phyloP scores from a whole-genome alignment of 352 stramenopile species.

The Blastocystis sp. region DNA sequence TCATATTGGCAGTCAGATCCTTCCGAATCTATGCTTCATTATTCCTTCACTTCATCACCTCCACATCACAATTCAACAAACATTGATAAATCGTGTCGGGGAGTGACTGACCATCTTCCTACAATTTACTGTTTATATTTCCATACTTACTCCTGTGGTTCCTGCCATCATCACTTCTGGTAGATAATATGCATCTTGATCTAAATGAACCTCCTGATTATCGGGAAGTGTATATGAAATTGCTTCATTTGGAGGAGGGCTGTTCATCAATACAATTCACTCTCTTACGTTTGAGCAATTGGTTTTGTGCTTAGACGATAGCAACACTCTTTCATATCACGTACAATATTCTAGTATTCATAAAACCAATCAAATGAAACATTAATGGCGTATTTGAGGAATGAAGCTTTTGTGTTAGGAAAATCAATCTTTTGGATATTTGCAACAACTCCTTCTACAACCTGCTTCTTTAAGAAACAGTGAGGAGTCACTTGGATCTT shows the following conservation, averaged over 20 bases:
- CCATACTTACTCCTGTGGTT: neutral
- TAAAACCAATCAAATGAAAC: neutral
- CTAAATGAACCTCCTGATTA: slow-evolving; percentile 52
- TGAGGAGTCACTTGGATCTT: slow-evolving; percentile 58
- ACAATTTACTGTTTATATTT: neutral
- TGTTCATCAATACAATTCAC: neutral
- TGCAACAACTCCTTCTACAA: slow-evolving; percentile 47
- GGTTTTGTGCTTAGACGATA: slow-evolving; percentile 17
- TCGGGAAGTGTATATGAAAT: slow-evolving; percentile 62
- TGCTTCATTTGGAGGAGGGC: slow-evolving; percentile 1
- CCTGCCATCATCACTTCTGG: slow-evolving; percentile 57
- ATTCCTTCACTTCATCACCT: neutral
- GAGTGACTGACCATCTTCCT: slow-evolving; percentile 6
- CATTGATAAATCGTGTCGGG: slow-evolving; percentile 36
- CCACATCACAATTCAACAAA: slow-evolving; percentile 58
- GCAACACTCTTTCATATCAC: slow-evolving; percentile 63
- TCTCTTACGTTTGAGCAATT: slow-evolving; percentile 10
- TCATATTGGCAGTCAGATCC: slow-evolving; percentile 91
- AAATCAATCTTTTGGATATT: slow-evolving; percentile 62
- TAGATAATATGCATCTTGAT: slow-evolving; percentile 42
- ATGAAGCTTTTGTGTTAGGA: slow-evolving; percentile 35
- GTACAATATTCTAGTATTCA: slow-evolving; percentile 22
- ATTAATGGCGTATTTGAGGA: slow-evolving; percentile 33
- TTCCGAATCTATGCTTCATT: slow-evolving; percentile 76
- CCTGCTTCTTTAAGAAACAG: slow-evolving; percentile 61